Conservation (phyloP, 2,329 filamentous ascomycete species). For the Acrocalymma vagum region DNA sequence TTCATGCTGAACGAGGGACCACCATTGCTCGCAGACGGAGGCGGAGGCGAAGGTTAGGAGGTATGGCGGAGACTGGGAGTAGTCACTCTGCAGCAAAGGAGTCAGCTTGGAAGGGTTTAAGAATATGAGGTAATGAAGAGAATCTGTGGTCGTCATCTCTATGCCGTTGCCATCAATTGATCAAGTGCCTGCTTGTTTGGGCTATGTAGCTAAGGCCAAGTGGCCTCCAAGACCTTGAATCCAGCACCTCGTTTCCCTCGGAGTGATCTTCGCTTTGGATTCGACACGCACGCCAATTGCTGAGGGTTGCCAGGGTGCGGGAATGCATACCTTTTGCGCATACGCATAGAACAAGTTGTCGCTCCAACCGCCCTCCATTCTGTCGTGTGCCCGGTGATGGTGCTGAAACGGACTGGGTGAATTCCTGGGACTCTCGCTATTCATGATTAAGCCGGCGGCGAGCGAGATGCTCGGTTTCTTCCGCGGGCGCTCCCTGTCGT, state of each 20-base stretch:
- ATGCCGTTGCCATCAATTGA: too few relatives aligned
- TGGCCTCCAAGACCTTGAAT: too few relatives aligned
- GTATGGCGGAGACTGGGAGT: conserved; percentile 39
- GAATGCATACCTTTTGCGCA: conserved; percentile 38
- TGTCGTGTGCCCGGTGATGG: conserved; percentile 16
- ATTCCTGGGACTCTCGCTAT: conserved; percentile 29
- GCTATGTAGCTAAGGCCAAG: too few relatives aligned
- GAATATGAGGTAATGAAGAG: too few relatives aligned
- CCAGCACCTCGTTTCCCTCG: too few relatives aligned
- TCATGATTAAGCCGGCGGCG: conserved; percentile 47
- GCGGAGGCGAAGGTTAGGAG: conserved; percentile 45
- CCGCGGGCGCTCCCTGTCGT: conserved; percentile 24
- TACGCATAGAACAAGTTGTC: conserved; percentile 45
- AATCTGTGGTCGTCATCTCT: too few relatives aligned
- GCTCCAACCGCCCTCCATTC: conserved; percentile 16
- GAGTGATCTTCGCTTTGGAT: neutral
- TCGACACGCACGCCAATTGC: too few relatives aligned
- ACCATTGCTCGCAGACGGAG: conserved; percentile 42
- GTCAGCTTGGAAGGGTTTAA: too few relatives aligned
- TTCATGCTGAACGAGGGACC: conserved; percentile 39
- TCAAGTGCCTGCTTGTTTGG: too few relatives aligned
- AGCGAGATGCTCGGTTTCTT: conserved; percentile 45
- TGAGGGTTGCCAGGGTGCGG: too few relatives aligned
- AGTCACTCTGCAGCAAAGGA: conserved; percentile 40
- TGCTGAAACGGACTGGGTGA: conserved; percentile 25